Conservation (phyloP, 768 basidiomycete genomes). For the Nidularia sp. region DNA sequence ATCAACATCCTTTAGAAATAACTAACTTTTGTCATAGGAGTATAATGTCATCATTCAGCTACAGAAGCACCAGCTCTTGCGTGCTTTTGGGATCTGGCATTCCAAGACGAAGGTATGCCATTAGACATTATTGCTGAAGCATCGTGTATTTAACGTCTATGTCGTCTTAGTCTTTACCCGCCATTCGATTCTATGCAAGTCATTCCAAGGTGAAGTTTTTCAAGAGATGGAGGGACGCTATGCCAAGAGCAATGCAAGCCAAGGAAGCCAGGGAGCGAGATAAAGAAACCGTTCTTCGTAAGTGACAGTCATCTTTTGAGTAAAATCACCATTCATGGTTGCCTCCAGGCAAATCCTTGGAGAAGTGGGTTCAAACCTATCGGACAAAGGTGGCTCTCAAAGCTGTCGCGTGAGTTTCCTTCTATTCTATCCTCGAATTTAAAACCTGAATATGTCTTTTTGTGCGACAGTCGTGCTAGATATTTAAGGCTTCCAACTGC, state of each 20-base stretch:
- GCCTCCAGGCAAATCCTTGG: slow-evolving; percentile 44
- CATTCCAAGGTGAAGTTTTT: slow-evolving; percentile 59
- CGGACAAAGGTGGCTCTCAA: slow-evolving; percentile 70
- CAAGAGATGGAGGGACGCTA: slow-evolving; percentile 60
- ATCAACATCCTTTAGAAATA: slow-evolving; percentile 3
- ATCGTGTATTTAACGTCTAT: background rate
- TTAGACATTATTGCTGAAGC: background rate
- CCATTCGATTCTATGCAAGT: slow-evolving; percentile 69
- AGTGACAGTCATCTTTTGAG: slow-evolving; percentile 16
- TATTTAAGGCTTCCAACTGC: slow-evolving; percentile 71
- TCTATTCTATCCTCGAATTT: background rate
- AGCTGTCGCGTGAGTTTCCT: slow-evolving; percentile 71
- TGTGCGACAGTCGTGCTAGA: slow-evolving; percentile 60
- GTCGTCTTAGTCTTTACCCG: slow-evolving; percentile 61
- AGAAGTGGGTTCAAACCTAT: slow-evolving; percentile 67
- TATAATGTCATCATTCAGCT: slow-evolving; percentile 53
- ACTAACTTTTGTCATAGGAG: slow-evolving; percentile 35
- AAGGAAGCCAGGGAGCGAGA: slow-evolving; percentile 65
- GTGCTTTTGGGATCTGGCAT: slow-evolving; percentile 73
- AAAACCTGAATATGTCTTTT: slow-evolving; percentile 5
- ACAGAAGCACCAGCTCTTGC: slow-evolving; percentile 57
- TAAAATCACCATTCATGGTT: slow-evolving; percentile 6
- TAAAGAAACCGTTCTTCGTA: slow-evolving; percentile 52
- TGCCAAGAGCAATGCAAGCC: slow-evolving; percentile 66
- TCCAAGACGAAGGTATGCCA: slow-evolving; percentile 60